Evolutionary conservation across 495 filamentous ascomycete species (phyloP).

Genomic region (Neurospora cerealis): DNA sequence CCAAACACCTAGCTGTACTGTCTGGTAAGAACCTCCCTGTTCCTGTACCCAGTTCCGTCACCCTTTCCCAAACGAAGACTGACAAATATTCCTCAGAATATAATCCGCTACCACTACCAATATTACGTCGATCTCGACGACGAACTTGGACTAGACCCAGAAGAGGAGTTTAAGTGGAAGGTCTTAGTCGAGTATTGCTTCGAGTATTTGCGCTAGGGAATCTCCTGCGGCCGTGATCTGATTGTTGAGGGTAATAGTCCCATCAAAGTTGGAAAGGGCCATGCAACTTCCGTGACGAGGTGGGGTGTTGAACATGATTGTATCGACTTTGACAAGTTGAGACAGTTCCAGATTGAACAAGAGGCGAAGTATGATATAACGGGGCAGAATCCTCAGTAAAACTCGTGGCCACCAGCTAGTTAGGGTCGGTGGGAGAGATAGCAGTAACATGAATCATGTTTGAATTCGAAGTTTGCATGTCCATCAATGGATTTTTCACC

Average conservation of each 20-base stretch:
- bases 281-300: not conserved
- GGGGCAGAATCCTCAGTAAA: too few species aligned
- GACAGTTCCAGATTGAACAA: slow-evolving; percentile 10
- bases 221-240: slow-evolving; percentile 1
- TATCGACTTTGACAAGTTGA: slow-evolving; percentile 2
- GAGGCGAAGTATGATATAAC: slow-evolving; percentile 2
- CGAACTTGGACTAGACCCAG: not conserved
- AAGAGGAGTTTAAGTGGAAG: not conserved
- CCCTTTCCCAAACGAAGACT: not conserved
- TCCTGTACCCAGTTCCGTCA: too few species aligned
- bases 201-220: not conserved
- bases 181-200: slow-evolving; percentile 1
- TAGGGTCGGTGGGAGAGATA: too few species aligned
- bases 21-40: not conserved
- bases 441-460: too few species aligned
- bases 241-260: slow-evolving; percentile 1
- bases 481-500: too few species aligned
- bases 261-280: not conserved
- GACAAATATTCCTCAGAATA: not conserved
- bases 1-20: not conserved
- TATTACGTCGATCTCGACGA: not conserved
- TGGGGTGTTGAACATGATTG: slow-evolving; percentile 7
- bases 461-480: too few species aligned
- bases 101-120: not conserved
- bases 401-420: too few species aligned